Base-by-base conservation (phyloP, 2,329 filamentous ascomycete genomes). In the Fusarium robinianum region DNA sequence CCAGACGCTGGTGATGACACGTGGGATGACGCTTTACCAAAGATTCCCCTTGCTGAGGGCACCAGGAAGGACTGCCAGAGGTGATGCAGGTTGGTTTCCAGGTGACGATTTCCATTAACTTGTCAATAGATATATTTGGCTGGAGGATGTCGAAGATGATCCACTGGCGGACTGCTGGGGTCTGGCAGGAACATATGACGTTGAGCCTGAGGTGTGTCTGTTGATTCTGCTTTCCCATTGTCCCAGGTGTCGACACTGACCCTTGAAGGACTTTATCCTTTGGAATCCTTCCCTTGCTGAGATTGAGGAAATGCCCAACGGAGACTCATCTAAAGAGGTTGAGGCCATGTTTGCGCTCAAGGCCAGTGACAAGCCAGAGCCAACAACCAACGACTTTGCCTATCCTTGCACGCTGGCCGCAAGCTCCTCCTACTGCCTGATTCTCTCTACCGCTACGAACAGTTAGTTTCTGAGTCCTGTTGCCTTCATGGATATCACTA, bases 221-320 rank as follows among this genome's bases (percentile, higher is more conserved):
- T n/a, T n/a, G n/a, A n/a, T n/a, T n/a, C n/a, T n/a, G n/a, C n/a
- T n/a, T n/a, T n/a, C n/a, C n/a, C n/a, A n/a, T n/a, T n/a, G n/a
- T n/a, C n/a, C n/a, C 19, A 35, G 14, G 5, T 15, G 8, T 15
- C 32, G 10, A 22, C 17, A n/a, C 17, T 35, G n/a, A 22, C 32
- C 14, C 12, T 10, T 15, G 16, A 35, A 40, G 19, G 31, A 31
- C 8, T 41, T 49, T 15, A 40, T 49, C 14, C 30, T 45, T 16
- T 49, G 46, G 46, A 49, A 49, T 14, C 41, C 32, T n/a, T 46
- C 36, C 1, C 15, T 49, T 6, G 35, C 31, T 5, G 10, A 41
- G 4, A n/a, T n/a, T n/a, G n/a, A n/a, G n/a, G n/a, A n/a, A n/a
- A n/a, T n/a, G n/a, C n/a, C n/a, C n/a, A n/a, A n/a, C n/a, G n/a